Evolutionary conservation across 2,329 filamentous ascomycete species (phyloP).

Genomic region (Ophiosphaerella narmari): DNA sequence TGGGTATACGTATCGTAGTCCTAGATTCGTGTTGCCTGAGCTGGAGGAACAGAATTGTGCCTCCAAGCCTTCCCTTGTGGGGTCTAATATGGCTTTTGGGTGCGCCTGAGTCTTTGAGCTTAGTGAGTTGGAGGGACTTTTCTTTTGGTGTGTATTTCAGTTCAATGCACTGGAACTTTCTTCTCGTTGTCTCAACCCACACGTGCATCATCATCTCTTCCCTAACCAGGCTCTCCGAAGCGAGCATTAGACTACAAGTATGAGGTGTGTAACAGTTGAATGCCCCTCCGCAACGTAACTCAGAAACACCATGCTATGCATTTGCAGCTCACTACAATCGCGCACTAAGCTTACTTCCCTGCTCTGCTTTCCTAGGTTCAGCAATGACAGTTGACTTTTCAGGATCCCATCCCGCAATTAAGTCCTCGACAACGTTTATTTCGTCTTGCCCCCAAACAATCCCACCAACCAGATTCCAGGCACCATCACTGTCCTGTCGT

Average conservation of each 20-base stretch:
- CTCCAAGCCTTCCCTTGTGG: neutral
- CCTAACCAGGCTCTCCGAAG: no score
- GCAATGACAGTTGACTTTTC: slow-evolving; percentile 10
- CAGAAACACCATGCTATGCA: no score
- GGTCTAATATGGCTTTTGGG: slow-evolving; percentile 9
- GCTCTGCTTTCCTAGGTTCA: slow-evolving; percentile 5
- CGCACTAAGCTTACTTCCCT: neutral
- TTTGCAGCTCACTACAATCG: neutral
- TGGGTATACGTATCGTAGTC: slow-evolving; percentile 82
- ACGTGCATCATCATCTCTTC: no score
- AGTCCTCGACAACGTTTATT: slow-evolving; percentile 38
- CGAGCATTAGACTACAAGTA: no score
- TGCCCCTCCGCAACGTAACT: no score
- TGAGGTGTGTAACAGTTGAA: no score
- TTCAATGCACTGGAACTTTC: no score
- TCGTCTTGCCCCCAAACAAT: slow-evolving; percentile 44
- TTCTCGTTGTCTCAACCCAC: no score
- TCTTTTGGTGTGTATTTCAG: neutral
- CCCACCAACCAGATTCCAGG: slow-evolving; percentile 26
- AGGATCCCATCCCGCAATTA: slow-evolving; percentile 39
- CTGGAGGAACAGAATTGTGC: slow-evolving; percentile 25
- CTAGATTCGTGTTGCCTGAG: slow-evolving; percentile 39
- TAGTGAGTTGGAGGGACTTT: neutral
- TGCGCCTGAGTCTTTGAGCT: slow-evolving; percentile 10
- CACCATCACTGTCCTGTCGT: slow-evolving; percentile 7